Evolutionary conservation across 1,284 basidiomycete species (phyloP).

Genomic region (Gomphus bonarii): DNA sequence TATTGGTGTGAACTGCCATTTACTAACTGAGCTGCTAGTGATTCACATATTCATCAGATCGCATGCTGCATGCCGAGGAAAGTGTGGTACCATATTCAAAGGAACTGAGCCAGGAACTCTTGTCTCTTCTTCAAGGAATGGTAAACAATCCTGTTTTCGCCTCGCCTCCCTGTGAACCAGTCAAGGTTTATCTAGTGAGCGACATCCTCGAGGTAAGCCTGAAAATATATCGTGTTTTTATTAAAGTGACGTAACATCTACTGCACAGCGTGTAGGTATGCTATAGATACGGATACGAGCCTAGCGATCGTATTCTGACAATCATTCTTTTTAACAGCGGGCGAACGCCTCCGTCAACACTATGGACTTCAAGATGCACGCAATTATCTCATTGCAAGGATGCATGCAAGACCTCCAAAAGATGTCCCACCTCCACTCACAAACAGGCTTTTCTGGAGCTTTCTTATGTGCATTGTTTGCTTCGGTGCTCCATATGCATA

Average conservation of each 20-base stretch:
- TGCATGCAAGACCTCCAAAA: too few species aligned
- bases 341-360: conserved; percentile 12
- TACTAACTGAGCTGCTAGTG: neutral
- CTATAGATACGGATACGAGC: neutral
- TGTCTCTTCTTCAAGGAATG: conserved; percentile 9
- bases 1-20: conserved; percentile 20
- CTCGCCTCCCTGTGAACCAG: conserved; percentile 5
- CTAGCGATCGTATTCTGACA: too few species aligned
- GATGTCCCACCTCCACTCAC: neutral
- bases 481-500: conserved; percentile 46
- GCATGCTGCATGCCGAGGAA: conserved; percentile 20
- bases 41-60: conserved; percentile 22
- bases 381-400: neutral
- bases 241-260: neutral
- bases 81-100: conserved; percentile 13
- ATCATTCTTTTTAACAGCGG: conserved; percentile 7
- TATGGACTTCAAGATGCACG: conserved; percentile 13
- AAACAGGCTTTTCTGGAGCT: conserved; percentile 11
- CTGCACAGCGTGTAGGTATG: neutral
- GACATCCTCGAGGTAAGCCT: conserved; percentile 9
- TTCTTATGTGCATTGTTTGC: conserved; percentile 33
- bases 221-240: neutral
- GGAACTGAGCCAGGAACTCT: conserved; percentile 12
- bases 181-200: conserved; percentile 13
- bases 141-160: neutral